These are phyloP conservation scores for Zoysia matrella DNA, from an alignment of 202 grass and related monocot species.

Conservation along the genomic window DNA sequence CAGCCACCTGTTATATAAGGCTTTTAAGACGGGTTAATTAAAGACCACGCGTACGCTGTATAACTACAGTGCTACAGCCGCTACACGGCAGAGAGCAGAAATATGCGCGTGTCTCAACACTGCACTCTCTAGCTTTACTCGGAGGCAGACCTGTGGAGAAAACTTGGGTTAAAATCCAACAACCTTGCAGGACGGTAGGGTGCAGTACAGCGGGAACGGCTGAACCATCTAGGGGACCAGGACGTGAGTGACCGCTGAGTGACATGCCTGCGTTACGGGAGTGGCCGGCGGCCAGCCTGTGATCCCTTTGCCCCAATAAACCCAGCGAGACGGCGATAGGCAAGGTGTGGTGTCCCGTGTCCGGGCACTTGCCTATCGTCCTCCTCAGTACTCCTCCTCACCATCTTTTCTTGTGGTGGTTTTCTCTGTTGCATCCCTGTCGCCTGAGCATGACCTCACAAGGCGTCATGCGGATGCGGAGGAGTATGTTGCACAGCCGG, in stretches of 20 bases:
- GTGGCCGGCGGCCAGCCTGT: not conserved
- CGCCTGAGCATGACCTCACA: too few species aligned
- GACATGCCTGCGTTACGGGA: constrained; percentile 6
- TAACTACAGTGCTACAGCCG: not conserved
- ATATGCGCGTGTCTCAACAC: not conserved
- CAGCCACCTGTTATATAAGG: constrained; percentile 28
- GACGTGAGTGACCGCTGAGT: not conserved
- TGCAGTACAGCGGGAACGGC: constrained; percentile 33
- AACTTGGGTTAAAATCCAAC: constrained; percentile 22
- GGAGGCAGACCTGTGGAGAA: not conserved
- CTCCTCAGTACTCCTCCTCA: too few species aligned
- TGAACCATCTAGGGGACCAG: constrained; percentile 13
- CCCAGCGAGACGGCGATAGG: too few species aligned
- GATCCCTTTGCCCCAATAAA: too few species aligned
- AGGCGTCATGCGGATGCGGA: too few species aligned
- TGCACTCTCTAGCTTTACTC: not conserved
- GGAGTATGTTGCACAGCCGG: too few species aligned
- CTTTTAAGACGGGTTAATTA: constrained; percentile 13
- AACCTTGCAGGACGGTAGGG: constrained; percentile 25
- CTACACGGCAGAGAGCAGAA: not conserved
- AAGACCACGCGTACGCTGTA: not conserved
- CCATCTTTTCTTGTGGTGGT: too few species aligned
- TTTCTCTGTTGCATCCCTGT: too few species aligned
- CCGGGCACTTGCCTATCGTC: too few species aligned
- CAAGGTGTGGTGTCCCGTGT: too few species aligned